Base-by-base conservation (phyloP, 2,329 filamentous ascomycete genomes). In the Lasiodiplodia sp. region DNA sequence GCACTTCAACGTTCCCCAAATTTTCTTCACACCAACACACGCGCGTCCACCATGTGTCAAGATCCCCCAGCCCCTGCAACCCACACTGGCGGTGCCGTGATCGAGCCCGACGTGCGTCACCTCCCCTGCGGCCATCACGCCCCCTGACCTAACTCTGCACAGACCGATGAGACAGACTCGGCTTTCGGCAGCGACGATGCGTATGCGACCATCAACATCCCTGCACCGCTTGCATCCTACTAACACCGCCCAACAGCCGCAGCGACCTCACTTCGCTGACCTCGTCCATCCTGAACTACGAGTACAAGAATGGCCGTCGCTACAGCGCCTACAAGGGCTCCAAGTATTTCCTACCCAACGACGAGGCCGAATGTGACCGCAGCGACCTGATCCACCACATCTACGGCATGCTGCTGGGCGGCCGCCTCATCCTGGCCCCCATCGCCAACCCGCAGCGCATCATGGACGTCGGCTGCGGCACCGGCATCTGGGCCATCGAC, bases 331-430 rank as follows among this genome's bases (percentile, higher is more conserved):
- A 79, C 67, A 72, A 76, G 23, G 77, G 78, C 66, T 78, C 77
- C 64, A 73, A 74, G 14, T 79, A 67, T 31, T 78, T 76, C 75
- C 38, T 23, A n/a, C 60, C 78, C 70, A 80, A 80, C 71, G 79
- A 80, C 73, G 79, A 79, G 65, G 75, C 78, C 67, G 79, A 80
- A 71, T 73, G 75, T 47, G 51, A 71, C 25, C 69, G 73, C 77
- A 78, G 52, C 69, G 79, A 80, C 71, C 74, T 80, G 11, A 72
- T 79, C 60, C 78, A 80, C 73, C 77, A 79, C 74, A 77, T 80
- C 67, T 79, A 75, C 72, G 73, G 75, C 49, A 72, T 80, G 38
- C 72, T 78, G 53, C 74, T 80, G 28, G 73, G 72, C 64, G 78
- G 78, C 34, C 78, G 77, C 64, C 77, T 80, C 12, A 76, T 77